Percentiles rank a stretch among this genome's conserved stretches.
phyloP scores from a whole-genome alignment of 768 basidiomycete genomes.

The Termitomyces bulborhizus region DNA sequence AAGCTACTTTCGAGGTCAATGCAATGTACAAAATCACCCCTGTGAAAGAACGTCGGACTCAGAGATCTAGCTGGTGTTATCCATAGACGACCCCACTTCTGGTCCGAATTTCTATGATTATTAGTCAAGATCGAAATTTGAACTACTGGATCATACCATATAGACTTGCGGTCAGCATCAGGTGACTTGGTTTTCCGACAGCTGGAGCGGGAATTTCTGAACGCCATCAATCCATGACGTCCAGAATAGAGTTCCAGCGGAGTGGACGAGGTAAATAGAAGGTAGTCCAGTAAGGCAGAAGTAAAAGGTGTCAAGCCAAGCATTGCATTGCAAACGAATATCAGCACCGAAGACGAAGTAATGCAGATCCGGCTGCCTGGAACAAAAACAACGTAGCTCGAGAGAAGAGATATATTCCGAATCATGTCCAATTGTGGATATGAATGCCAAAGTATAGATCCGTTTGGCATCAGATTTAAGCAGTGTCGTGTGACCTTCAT shows the following conservation, averaged over 20 bases:
- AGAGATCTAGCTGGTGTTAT: neutral
- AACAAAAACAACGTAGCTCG: conserved; percentile 6
- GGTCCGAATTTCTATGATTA: neutral
- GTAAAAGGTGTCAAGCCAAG: too few relatives aligned
- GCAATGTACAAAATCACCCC: conserved; percentile 10
- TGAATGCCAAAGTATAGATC: too few relatives aligned
- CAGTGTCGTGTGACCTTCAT: too few relatives aligned
- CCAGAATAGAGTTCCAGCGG: neutral
- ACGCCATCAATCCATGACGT: conserved; percentile 13
- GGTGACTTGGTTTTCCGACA: conserved; percentile 5
- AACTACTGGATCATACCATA: too few relatives aligned
- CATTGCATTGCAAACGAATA: too few relatives aligned
- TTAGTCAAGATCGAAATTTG: neutral
- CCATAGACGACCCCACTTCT: conserved; percentile 18
- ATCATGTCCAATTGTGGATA: too few relatives aligned
- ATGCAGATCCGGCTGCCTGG: neutral
- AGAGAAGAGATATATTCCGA: conserved; percentile 11
- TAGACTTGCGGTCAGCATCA: neutral
- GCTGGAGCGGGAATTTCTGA: conserved; percentile 10
- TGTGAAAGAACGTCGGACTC: neutral
- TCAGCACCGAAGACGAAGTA: too few relatives aligned
- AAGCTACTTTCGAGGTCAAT: conserved; percentile 9
- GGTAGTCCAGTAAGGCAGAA: neutral
- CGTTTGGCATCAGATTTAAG: too few relatives aligned
- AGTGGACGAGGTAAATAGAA: neutral